Conservation (phyloP, 2,329 filamentous ascomycete species). For the Chaetoscypha palmicola region DNA sequence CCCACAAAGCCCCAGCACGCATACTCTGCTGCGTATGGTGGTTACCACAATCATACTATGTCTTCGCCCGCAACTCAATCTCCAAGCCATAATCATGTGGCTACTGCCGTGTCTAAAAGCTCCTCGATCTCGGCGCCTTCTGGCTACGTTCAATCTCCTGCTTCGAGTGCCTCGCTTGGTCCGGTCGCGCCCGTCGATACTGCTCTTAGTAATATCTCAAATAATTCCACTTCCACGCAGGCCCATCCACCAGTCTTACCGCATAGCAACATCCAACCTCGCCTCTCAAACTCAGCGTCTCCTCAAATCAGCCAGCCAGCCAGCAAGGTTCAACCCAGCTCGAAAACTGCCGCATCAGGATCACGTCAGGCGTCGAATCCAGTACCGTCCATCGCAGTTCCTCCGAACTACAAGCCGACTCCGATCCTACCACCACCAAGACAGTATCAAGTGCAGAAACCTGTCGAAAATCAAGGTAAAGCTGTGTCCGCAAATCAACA, state of each 20-base stretch:
- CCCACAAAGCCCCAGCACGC: constrained; percentile 1
- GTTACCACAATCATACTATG: background rate
- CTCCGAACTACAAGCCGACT: background rate
- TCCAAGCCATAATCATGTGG: background rate
- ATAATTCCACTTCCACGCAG: background rate
- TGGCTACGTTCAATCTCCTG: background rate
- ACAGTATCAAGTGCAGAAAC: constrained; percentile 6
- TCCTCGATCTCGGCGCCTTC: too few species aligned
- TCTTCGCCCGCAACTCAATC: background rate
- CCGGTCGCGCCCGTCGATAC: background rate
- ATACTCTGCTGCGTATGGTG: background rate
- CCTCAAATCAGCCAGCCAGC: background rate
- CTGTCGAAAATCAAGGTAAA: constrained; percentile 7
- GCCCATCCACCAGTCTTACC: background rate
- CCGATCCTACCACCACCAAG: constrained; percentile 4
- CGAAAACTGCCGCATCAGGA: background rate
- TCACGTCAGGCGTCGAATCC: background rate
- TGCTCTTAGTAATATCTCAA: background rate
- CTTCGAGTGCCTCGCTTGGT: background rate
- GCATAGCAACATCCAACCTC: background rate
- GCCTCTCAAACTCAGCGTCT: too few species aligned
- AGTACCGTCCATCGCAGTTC: background rate
- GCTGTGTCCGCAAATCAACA: constrained; percentile 24
- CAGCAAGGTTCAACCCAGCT: background rate
- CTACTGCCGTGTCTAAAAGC: background rate